phyloP scores from a whole-genome alignment of 2,329 filamentous ascomycete species.

The Purpureocillium takamizusanense region DNA sequence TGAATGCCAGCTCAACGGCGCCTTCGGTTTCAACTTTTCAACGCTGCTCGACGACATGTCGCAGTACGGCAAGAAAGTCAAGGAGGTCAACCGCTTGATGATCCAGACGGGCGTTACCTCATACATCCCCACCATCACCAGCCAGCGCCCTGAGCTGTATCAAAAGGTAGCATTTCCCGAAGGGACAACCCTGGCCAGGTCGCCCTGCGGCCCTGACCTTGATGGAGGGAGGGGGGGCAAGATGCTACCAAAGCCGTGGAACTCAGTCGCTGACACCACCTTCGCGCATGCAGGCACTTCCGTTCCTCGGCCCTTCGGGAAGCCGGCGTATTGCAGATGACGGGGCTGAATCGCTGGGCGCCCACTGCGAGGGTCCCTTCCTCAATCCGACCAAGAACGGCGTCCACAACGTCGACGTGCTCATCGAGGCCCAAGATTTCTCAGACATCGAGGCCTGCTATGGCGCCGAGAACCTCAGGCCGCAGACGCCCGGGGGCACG shows the following conservation, averaged over 20 bases:
- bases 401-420: constrained; percentile 68
- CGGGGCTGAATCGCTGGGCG: constrained; percentile 80
- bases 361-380: constrained; percentile 88
- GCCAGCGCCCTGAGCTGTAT: constrained; percentile 73
- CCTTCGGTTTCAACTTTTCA: constrained; percentile 89
- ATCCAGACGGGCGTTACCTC: constrained; percentile 77
- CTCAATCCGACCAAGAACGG: constrained; percentile 76
- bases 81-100: constrained; percentile 60
- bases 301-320: constrained; percentile 67
- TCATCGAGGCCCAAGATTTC: constrained; percentile 55
- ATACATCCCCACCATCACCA: constrained; percentile 79
- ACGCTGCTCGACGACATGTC: constrained; percentile 59
- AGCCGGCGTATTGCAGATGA: constrained; percentile 47
- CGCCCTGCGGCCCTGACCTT: too few relatives aligned
- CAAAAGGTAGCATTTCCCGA: constrained; percentile 40
- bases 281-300: constrained; percentile 45
- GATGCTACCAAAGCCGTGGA: constrained; percentile 1
- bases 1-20: constrained; percentile 86
- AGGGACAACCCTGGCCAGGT: too few relatives aligned
- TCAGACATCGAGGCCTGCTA: constrained; percentile 63
- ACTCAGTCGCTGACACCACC: not conserved
- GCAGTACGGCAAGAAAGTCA: constrained; percentile 64
- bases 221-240: too few relatives aligned
- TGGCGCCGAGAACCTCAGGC: constrained; percentile 56
- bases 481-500: constrained; percentile 22